Evolutionary conservation across 768 basidiomycete genomes (phyloP).

Genomic region (Termitomyces sp.): DNA sequence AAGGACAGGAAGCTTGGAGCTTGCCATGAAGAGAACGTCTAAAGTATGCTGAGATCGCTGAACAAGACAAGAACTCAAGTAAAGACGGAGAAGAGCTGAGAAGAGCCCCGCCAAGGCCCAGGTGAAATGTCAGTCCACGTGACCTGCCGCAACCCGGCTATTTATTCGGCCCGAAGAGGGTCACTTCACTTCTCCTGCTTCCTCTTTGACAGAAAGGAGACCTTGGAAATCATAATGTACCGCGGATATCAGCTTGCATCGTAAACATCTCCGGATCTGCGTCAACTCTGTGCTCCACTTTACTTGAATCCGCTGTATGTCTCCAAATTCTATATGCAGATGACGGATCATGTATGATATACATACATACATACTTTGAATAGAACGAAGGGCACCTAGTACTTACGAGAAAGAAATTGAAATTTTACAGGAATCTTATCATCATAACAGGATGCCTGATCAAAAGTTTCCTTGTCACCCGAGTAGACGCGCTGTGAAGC

Average conservation of each 20-base stretch:
- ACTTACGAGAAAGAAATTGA: neutral
- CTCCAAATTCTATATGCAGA: neutral
- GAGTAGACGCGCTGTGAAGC: neutral
- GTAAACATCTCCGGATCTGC: neutral
- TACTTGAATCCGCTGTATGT: neutral
- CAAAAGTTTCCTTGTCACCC: neutral
- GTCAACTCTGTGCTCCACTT: neutral
- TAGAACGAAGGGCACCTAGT: neutral
- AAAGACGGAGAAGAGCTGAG: neutral
- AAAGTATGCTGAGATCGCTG: neutral
- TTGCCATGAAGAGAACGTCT: conserved; percentile 25
- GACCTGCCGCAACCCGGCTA: conserved; percentile 5
- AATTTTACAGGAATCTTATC: neutral
- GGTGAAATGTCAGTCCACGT: conserved; percentile 10
- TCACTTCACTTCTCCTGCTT: neutral
- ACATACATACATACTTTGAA: too few species aligned
- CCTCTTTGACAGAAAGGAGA: conserved; percentile 7
- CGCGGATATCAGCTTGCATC: neutral
- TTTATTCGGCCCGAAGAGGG: conserved; percentile 8
- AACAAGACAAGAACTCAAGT: conserved; percentile 1
- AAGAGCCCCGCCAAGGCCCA: neutral
- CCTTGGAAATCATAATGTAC: neutral
- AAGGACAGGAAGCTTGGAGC: conserved; percentile 59
- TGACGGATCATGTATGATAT: neutral
- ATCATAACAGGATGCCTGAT: neutral